Conservation (phyloP, 768 basidiomycete species). For the Leccinum incarnatum region DNA sequence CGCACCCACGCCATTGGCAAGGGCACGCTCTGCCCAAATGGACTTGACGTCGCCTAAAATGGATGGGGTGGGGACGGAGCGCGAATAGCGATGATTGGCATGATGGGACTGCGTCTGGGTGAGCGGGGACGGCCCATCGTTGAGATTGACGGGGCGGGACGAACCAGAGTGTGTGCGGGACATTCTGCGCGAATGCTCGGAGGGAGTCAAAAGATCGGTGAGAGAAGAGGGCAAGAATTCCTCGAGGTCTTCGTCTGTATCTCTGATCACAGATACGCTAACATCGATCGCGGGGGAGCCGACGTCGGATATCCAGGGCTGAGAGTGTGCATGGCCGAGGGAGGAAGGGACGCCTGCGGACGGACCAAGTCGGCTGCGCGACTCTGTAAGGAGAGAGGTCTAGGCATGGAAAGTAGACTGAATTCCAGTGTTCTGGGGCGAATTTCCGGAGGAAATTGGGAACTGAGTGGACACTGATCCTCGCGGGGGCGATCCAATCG, state of each 20-base stretch:
- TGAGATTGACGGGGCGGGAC: background rate
- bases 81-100: constrained; percentile 67
- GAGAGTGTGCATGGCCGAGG: constrained; percentile 41
- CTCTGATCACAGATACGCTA: constrained; percentile 41
- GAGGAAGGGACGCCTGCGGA: constrained; percentile 58
- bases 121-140: constrained; percentile 20
- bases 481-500: constrained; percentile 77
- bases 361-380: constrained; percentile 32
- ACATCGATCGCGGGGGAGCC: constrained; percentile 21
- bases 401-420: constrained; percentile 79
- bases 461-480: constrained; percentile 50
- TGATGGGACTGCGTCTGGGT: constrained; percentile 20
- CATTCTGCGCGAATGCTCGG: constrained; percentile 80
- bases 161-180: constrained; percentile 59
- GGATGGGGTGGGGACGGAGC: constrained; percentile 77
- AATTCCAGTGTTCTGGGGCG: constrained; percentile 41
- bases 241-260: constrained; percentile 72
- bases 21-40: constrained; percentile 70
- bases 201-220: constrained; percentile 85
- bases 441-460: constrained; percentile 40
- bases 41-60: constrained; percentile 73
- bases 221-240: constrained; percentile 88
- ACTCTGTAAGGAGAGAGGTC: constrained; percentile 42
- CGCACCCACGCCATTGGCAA: constrained; percentile 31
- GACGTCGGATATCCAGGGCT: constrained; percentile 28